These are phyloP conservation scores for Rubroshorea leprosula DNA, from an alignment of 345 rosid genomes.

Conservation along the genomic window DNA sequence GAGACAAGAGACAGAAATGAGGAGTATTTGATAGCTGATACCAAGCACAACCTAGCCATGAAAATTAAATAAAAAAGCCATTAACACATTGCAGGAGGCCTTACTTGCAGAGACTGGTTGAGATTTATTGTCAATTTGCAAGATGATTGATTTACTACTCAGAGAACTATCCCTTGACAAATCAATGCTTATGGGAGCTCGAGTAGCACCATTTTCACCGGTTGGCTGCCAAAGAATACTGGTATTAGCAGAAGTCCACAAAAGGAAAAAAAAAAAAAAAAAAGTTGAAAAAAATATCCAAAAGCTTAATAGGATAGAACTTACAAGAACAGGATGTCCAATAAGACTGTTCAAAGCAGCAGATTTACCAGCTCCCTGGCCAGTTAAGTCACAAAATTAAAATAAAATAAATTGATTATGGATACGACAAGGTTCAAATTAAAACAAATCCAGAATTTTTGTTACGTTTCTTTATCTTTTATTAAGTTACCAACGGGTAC, in stretches of 20 bases:
- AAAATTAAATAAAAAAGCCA: background rate
- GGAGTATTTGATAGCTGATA: background rate
- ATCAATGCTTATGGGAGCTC: slow-evolving; percentile 81
- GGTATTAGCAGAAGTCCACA: slow-evolving; percentile 15
- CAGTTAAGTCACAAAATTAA: slow-evolving; percentile 11
- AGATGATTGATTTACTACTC: slow-evolving; percentile 66
- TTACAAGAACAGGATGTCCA: slow-evolving; percentile 95
- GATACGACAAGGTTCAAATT: background rate
- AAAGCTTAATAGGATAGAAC: slow-evolving; percentile 21
- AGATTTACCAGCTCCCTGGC: slow-evolving; percentile 98
- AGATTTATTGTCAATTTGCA: slow-evolving; percentile 82
- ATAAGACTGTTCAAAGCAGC: slow-evolving; percentile 86
- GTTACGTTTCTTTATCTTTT: too few relatives aligned
- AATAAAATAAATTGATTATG: background rate
- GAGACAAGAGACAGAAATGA: slow-evolving; percentile 11
- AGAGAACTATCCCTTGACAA: slow-evolving; percentile 65
- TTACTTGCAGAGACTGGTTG: slow-evolving; percentile 97
- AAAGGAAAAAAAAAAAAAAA: background rate
- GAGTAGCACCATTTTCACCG: slow-evolving; percentile 99
- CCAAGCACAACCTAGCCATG: slow-evolving; percentile 2
- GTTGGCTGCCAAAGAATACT: slow-evolving; percentile 59
- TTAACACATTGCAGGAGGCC: slow-evolving; percentile 14
- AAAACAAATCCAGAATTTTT: background rate
- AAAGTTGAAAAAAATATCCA: slow-evolving; percentile 9
- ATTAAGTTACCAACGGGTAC: too few relatives aligned